These are phyloP conservation scores for Fusarium keratoplasticum DNA, from an alignment of 2,329 filamentous ascomycete genomes.

Conservation along the genomic window DNA sequence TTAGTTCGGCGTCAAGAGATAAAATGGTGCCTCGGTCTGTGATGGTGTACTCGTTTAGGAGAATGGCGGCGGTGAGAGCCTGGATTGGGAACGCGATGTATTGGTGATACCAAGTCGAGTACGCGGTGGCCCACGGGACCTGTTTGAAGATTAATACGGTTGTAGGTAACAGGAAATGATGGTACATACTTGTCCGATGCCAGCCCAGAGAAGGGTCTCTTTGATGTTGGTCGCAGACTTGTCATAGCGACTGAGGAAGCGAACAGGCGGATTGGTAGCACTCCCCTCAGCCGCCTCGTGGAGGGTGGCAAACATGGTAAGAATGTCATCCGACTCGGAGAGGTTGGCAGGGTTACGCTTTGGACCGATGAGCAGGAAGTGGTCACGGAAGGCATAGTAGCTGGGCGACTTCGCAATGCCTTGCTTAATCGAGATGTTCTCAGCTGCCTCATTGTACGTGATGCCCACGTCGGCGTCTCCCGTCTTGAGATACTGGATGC, in stretches of 20 bases:
- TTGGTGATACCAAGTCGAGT: conserved; percentile 61
- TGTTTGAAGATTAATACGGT: too few species aligned
- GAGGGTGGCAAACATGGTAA: conserved; percentile 50
- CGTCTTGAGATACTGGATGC: conserved; percentile 56
- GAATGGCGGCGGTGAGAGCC: conserved; percentile 55
- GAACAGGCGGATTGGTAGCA: conserved; percentile 48
- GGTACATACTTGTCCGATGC: conserved; percentile 56
- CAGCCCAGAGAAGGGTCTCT: conserved; percentile 58
- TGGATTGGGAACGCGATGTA: conserved; percentile 59
- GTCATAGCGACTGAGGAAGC: conserved; percentile 59
- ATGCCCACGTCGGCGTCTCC: conserved; percentile 57
- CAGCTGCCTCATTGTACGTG: conserved; percentile 57
- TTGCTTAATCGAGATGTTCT: conserved; percentile 56
- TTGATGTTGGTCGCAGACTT: conserved; percentile 63
- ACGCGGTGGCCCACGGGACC: conserved; percentile 57
- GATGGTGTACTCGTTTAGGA: conserved; percentile 58
- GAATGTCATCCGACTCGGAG: conserved; percentile 44
- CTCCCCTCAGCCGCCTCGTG: conserved; percentile 49
- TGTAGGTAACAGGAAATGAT: too few species aligned
- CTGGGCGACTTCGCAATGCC: conserved; percentile 48
- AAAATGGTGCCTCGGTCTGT: conserved; percentile 60
- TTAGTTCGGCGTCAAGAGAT: conserved; percentile 49
- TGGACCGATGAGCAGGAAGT: conserved; percentile 58
- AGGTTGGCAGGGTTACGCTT: conserved; percentile 48
- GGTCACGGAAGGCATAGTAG: conserved; percentile 58